These are phyloP conservation scores for Geotrichum cucujoidarum DNA, from an alignment of 1,139 yeast genomes.

Conservation along the genomic window DNA sequence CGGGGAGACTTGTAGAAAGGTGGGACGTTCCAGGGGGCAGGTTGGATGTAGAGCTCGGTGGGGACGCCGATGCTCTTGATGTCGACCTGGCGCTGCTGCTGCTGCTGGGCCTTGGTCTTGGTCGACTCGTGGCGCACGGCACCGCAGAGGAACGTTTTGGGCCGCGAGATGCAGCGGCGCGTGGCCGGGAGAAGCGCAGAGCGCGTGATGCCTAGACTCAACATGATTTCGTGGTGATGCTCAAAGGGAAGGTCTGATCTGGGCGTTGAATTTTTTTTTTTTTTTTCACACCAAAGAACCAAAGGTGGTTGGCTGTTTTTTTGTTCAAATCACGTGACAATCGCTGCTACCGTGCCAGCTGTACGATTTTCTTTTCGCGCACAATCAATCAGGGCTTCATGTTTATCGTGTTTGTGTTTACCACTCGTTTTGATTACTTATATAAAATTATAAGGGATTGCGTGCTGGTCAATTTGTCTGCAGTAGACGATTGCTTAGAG, in stretches of 20 bases:
- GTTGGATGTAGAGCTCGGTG: constrained; percentile 41
- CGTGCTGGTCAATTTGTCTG: too few species aligned
- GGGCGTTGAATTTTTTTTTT: not conserved
- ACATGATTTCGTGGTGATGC: not conserved
- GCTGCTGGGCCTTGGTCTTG: constrained; percentile 4
- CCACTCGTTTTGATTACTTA: too few species aligned
- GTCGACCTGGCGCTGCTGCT: constrained; percentile 21
- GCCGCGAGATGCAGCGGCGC: not conserved
- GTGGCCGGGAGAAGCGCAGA: constrained; percentile 1
- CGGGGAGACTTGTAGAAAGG: constrained; percentile 42
- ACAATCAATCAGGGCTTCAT: too few species aligned
- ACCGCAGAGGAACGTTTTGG: not conserved
- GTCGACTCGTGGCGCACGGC: constrained; percentile 16
- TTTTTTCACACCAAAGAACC: too few species aligned
- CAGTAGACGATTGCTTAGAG: too few species aligned
- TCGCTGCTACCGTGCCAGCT: too few species aligned
- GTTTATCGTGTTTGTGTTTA: too few species aligned
- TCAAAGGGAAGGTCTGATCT: not conserved
- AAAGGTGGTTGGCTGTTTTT: not conserved
- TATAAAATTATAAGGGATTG: too few species aligned
- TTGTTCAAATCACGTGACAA: too few species aligned
- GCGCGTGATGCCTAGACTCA: not conserved
- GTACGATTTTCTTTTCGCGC: too few species aligned
- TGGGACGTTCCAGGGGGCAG: constrained; percentile 45
- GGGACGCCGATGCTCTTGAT: constrained; percentile 30